Base-by-base conservation (phyloP, 345 rosid genomes). In the Orychophragmus violaceus region DNA sequence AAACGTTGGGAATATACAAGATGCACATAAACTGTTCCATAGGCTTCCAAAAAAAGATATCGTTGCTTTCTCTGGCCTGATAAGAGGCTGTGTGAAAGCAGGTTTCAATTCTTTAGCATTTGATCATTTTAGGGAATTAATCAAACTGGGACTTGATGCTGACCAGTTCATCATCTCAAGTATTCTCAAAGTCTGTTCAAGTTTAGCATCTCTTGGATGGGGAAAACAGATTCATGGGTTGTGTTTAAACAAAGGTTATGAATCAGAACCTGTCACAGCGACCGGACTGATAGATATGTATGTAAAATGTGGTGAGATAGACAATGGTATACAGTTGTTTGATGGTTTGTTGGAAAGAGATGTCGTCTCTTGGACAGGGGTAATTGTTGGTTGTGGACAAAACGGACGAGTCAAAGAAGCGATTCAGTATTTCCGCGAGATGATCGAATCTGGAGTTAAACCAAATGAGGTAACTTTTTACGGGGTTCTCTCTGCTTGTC, bases 401-500 rank as follows among this genome's bases (percentile, higher is more conserved):
- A 89, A 89, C 75, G 92, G 96, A 70, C 77, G 69, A 74, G 81
- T 72, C 12, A 50, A 70, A 52, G 85, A 86, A 66, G 88, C 92
- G 36, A 46, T 84, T 55, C 27, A 39, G 51, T 69, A 80, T 78
- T 86, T 83, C 63, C 58, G 32, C n/a, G 58, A 81, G 74, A 89
- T 84, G 96, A 64, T 71, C 22, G 64, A 37, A 14, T 66, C 78
- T 5, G 84, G 85, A 64, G 56, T 82, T 60, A 64, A 79, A 59
- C 96, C 90, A 55, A 89, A 89, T 70, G 90, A 86, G 61, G 83
- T 86, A 63, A 86, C 92, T 17, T 86, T 80, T 64, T 63, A 82
- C 3, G 88, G 92, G 42, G 80, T 86, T 72, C 87, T 89, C 68
- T 69, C 87, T 7, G 88, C 87, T 70, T 88, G 92, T 35, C 76